Evolutionary conservation across 371 early-diverging fungal species (phyloP).

Genomic region (Mucor piriformis): DNA sequence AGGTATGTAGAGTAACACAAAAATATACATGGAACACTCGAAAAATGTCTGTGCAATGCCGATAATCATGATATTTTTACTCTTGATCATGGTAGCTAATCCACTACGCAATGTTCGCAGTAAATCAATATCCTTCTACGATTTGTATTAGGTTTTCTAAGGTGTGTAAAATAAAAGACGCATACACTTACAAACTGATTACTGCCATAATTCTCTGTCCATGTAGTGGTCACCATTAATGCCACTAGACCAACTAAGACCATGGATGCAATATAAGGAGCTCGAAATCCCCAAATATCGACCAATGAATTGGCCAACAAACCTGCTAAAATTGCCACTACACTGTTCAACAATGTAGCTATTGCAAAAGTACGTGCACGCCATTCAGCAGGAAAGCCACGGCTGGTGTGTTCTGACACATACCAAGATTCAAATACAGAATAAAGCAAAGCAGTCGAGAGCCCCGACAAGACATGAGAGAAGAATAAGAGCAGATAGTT

Average conservation of each 20-base stretch:
- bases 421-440: constrained; percentile 86
- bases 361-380: constrained; percentile 73
- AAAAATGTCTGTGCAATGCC: constrained; percentile 76
- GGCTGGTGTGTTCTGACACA: constrained; percentile 68
- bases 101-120: constrained; percentile 14
- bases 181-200: constrained; percentile 26
- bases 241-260: constrained; percentile 51
- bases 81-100: constrained; percentile 14
- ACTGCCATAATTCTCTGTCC: constrained; percentile 78
- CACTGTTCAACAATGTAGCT: constrained; percentile 70
- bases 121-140: constrained; percentile 12
- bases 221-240: constrained; percentile 51
- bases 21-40: constrained; percentile 83
- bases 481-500: constrained; percentile 58
- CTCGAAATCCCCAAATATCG: constrained; percentile 53
- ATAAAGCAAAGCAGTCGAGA: constrained; percentile 70
- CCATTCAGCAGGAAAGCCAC: constrained; percentile 59
- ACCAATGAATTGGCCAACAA: constrained; percentile 66
- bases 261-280: constrained; percentile 68
- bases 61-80: constrained; percentile 58
- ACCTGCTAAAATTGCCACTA: constrained; percentile 77
- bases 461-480: constrained; percentile 71
- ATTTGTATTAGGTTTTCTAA: too few relatives aligned
- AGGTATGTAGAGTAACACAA: constrained; percentile 79
- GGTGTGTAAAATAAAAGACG: background rate